phyloP scores from a whole-genome alignment of 257 asterid species.

The Solanum pennellii region DNA sequence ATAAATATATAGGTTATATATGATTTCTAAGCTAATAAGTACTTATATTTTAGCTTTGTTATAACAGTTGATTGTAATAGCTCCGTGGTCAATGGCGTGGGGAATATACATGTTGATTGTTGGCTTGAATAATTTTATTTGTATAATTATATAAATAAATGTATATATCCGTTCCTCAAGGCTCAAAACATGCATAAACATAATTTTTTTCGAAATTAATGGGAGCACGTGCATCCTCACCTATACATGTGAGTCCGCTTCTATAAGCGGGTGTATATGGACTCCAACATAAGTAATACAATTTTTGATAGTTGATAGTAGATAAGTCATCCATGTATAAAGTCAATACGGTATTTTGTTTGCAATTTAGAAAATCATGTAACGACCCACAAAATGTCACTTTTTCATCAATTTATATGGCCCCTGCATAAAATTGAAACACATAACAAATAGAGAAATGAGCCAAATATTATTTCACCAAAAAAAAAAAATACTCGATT shows the following conservation, averaged over 20 bases:
- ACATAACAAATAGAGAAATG: neutral
- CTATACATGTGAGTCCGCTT: neutral
- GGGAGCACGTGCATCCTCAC: fast-evolving
- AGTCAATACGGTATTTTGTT: fast-evolving
- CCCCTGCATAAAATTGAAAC: neutral
- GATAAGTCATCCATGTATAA: neutral
- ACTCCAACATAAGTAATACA: neutral
- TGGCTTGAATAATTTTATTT: neutral
- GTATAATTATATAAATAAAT: too few species aligned
- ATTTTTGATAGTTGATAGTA: neutral
- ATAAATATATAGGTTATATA: too few species aligned
- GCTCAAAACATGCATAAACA: neutral
- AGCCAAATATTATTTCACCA: neutral
- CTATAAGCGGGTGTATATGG: neutral
- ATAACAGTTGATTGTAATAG: neutral
- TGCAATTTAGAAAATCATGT: too few species aligned
- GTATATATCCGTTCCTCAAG: neutral
- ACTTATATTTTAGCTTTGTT: neutral
- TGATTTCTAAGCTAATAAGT: too few species aligned
- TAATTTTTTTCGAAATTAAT: too few species aligned
- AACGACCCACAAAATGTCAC: neutral
- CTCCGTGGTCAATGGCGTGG: neutral
- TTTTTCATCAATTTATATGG: neutral
- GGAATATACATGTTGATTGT: neutral
- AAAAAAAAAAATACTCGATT: neutral